phyloP scores from a whole-genome alignment of 768 basidiomycete species.

The Neoboletus brunneissimus region DNA sequence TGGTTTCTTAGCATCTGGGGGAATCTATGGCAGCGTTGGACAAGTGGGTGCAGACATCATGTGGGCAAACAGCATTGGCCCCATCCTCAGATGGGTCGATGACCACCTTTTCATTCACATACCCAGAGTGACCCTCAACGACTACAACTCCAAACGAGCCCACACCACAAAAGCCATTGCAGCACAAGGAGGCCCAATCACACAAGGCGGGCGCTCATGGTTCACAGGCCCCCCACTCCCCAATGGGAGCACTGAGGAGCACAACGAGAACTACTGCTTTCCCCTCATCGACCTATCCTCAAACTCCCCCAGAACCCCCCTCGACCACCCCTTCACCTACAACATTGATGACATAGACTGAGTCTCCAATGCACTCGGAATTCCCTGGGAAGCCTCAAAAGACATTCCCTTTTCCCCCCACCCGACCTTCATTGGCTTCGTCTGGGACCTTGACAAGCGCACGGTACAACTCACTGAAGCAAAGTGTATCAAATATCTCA shows the following conservation, averaged over 20 bases:
- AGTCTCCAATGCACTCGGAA: rapidly evolving
- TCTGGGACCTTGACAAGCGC: rapidly evolving
- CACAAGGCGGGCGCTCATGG: not conserved
- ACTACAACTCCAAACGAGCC: too few relatives aligned
- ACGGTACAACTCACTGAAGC: not conserved
- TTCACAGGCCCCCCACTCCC: rapidly evolving
- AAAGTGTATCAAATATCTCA: not conserved
- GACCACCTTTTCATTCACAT: not conserved
- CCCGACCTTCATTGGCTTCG: rapidly evolving
- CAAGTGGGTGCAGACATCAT: not conserved
- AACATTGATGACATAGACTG: not conserved
- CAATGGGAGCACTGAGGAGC: not conserved
- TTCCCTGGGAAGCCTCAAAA: not conserved
- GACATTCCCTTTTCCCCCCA: not conserved
- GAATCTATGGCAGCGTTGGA: rapidly evolving
- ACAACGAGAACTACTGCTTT: rapidly evolving
- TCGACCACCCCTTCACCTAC: not conserved
- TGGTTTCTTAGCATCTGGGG: too few relatives aligned
- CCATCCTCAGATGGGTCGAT: not conserved
- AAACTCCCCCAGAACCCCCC: rapidly evolving
- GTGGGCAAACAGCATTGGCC: rapidly evolving
- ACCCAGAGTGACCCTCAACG: too few relatives aligned
- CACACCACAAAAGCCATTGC: too few relatives aligned
- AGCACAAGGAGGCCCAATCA: too few relatives aligned
- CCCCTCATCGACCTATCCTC: not conserved